Conservation (phyloP, 2,329 filamentous ascomycete species). For the Ophiosphaerella korrae region DNA sequence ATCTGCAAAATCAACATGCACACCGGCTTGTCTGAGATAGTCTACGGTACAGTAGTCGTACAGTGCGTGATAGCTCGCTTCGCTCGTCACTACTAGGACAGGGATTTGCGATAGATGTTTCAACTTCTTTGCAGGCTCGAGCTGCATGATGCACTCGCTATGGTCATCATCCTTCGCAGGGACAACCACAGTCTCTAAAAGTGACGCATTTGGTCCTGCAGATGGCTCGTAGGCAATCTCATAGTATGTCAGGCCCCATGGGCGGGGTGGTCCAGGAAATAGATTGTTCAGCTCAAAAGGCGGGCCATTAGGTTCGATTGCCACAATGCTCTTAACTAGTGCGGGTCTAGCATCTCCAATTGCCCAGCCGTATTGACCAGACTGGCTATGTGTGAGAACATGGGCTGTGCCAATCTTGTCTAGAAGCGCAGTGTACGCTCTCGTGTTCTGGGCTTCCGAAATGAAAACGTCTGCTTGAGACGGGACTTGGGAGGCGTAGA, state of each 20-base stretch:
- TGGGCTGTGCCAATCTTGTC: constrained; percentile 50
- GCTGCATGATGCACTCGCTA: constrained; percentile 49
- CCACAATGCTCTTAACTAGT: constrained; percentile 56
- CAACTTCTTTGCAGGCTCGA: constrained; percentile 51
- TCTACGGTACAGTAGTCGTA: constrained; percentile 62
- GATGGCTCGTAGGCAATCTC: constrained; percentile 42
- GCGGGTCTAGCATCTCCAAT: constrained; percentile 57
- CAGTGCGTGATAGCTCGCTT: constrained; percentile 59
- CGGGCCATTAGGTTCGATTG: constrained; percentile 60
- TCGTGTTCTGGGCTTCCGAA: constrained; percentile 40
- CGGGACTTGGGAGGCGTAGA: constrained; percentile 53
- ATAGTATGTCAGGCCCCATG: constrained; percentile 43
- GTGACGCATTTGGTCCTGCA: constrained; percentile 23
- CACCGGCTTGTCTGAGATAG: constrained; percentile 56
- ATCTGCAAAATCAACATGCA: constrained; percentile 28
- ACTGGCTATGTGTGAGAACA: constrained; percentile 59
- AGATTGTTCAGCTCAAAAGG: constrained; percentile 41
- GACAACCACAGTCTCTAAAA: constrained; percentile 27
- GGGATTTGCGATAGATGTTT: constrained; percentile 56
- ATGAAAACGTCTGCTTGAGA: constrained; percentile 36
- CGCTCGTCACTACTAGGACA: constrained; percentile 57
- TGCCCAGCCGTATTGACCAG: constrained; percentile 54
- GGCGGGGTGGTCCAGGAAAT: constrained; percentile 24
- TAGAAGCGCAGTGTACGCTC: constrained; percentile 52
- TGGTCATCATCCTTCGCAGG: constrained; percentile 29